phyloP scores from a whole-genome alignment of 768 basidiomycete genomes.

The Pulveroboletus sp. region DNA sequence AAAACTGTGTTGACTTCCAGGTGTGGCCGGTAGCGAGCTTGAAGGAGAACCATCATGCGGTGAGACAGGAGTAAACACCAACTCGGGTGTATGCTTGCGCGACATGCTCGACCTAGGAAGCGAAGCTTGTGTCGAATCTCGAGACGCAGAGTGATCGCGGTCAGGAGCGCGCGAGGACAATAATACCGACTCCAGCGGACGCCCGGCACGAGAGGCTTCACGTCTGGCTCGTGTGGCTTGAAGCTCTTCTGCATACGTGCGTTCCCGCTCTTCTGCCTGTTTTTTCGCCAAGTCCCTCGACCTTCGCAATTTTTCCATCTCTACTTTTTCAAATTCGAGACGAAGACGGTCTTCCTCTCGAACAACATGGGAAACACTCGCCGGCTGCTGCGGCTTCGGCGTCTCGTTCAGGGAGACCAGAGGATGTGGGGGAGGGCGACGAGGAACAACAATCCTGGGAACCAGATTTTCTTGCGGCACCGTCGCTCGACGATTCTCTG shows the following conservation, averaged over 20 bases:
- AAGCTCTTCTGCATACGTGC: constrained; percentile 56
- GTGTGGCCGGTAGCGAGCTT: constrained; percentile 44
- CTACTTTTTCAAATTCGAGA: constrained; percentile 45
- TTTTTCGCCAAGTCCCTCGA: constrained; percentile 33
- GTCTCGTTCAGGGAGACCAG: constrained; percentile 14
- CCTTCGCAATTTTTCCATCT: constrained; percentile 51
- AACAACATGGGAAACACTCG: constrained; percentile 5
- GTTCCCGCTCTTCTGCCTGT: constrained; percentile 50
- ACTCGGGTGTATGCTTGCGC: constrained; percentile 48
- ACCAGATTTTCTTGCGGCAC: constrained; percentile 9
- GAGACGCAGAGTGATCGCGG: constrained; percentile 37
- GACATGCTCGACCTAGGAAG: constrained; percentile 28
- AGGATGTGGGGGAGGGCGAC: constrained; percentile 12
- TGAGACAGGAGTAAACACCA: constrained; percentile 34
- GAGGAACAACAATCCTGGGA: constrained; percentile 16
- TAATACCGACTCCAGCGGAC: constrained; percentile 22
- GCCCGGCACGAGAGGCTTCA: constrained; percentile 54
- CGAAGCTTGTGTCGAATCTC: constrained; percentile 32
- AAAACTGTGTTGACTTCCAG: constrained; percentile 34
- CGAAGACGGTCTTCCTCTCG: constrained; percentile 45
- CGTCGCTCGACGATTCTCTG: constrained; percentile 32
- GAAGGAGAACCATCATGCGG: constrained; percentile 47
- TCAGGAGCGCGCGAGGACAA: constrained; percentile 20
- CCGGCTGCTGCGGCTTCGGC: constrained; percentile 3
- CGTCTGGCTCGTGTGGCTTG: constrained; percentile 58